These are phyloP conservation scores for Fusarium tanahbumbuense DNA, from an alignment of 2,329 filamentous ascomycete genomes.

Conservation along the genomic window DNA sequence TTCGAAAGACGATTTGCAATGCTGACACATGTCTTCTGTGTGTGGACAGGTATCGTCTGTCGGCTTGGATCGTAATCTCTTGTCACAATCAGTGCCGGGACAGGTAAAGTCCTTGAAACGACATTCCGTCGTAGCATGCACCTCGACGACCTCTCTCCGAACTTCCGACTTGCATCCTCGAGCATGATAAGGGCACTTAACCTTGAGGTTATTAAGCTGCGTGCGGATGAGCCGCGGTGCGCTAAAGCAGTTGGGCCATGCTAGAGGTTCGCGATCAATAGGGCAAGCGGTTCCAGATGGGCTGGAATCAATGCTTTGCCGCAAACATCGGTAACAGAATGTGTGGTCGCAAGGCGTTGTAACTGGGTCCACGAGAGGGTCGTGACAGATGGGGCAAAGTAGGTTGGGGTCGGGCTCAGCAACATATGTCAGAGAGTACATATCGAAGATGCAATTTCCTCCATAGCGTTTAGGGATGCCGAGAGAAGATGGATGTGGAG, in stretches of 20 bases:
- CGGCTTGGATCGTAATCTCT: slow-evolving; percentile 64
- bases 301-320: slow-evolving; percentile 55
- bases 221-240: slow-evolving; percentile 64
- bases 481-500: slow-evolving; percentile 54
- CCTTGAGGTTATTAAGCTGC: slow-evolving; percentile 69
- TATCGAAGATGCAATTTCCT: slow-evolving; percentile 56
- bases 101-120: slow-evolving; percentile 67
- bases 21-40: slow-evolving; percentile 61
- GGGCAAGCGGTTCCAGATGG: slow-evolving; percentile 62
- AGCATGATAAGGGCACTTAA: slow-evolving; percentile 66
- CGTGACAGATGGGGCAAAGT: slow-evolving; percentile 68
- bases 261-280: slow-evolving; percentile 64
- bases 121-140: slow-evolving; percentile 69
- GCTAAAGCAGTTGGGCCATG: slow-evolving; percentile 56
- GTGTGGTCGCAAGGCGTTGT: slow-evolving; percentile 74
- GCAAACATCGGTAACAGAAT: slow-evolving; percentile 71
- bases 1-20: slow-evolving; percentile 64
- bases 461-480: slow-evolving; percentile 55
- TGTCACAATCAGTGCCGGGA: slow-evolving; percentile 63
- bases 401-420: slow-evolving; percentile 59
- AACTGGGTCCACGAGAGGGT: slow-evolving; percentile 69
- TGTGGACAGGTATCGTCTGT: slow-evolving; percentile 67
- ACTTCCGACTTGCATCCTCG: slow-evolving; percentile 64
- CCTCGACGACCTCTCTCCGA: slow-evolving; percentile 65
- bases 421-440: slow-evolving; percentile 59